Percentiles rank a stretch among this genome's conserved stretches.
phyloP scores from a whole-genome alignment of 495 filamentous ascomycete species.

The Hamigera avellanea region DNA sequence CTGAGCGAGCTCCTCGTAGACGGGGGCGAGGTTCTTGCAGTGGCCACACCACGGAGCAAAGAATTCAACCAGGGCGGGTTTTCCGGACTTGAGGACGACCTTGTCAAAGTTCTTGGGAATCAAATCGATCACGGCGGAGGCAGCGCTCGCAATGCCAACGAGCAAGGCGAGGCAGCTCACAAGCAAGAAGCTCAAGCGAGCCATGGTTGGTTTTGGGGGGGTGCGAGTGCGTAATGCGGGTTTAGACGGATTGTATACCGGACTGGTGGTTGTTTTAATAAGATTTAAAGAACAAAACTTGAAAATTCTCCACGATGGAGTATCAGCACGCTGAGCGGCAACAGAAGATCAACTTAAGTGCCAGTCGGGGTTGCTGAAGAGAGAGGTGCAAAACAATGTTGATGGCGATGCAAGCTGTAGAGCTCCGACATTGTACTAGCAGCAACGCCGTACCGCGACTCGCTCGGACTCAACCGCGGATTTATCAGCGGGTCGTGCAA shows the following conservation, averaged over 20 bases:
- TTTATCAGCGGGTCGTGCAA: slow-evolving; percentile 1
- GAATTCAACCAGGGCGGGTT: slow-evolving; percentile 96
- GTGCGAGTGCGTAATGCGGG: not conserved
- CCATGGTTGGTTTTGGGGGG: slow-evolving; percentile 19
- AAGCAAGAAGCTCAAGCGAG: slow-evolving; percentile 35
- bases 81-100: slow-evolving; percentile 79
- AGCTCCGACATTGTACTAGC: too few species aligned
- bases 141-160: slow-evolving; percentile 28
- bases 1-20: slow-evolving; percentile 86
- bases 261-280: not conserved
- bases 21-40: slow-evolving; percentile 92
- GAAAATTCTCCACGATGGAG: too few species aligned
- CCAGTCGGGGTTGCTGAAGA: not conserved
- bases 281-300: too few species aligned
- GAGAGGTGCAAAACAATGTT: slow-evolving; percentile 9
- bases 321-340: too few species aligned
- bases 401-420: too few species aligned
- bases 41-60: slow-evolving; percentile 99
- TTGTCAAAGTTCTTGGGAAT: slow-evolving; percentile 82
- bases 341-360: too few species aligned
- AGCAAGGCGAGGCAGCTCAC: slow-evolving; percentile 30
- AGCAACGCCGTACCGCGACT: not conserved
- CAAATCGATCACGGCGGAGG: slow-evolving; percentile 65
- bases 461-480: not conserved
- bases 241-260: not conserved